A percentile compares a stretch with the other conserved stretches of the same genome.
Conservation (phyloP, 331 rosid species). For the Quercus tomentella region DNA sequence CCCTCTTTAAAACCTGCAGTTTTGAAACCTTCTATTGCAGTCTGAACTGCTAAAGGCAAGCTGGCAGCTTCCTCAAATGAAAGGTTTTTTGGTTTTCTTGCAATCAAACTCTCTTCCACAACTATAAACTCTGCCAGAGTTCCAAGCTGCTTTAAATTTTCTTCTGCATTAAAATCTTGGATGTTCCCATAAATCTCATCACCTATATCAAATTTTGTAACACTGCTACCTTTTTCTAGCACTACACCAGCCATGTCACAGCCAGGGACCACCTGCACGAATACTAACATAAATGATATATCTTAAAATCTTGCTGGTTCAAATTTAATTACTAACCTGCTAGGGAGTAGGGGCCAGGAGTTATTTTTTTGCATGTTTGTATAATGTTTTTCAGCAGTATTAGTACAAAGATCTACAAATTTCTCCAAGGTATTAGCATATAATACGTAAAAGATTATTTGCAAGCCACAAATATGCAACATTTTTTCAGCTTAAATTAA, state of each 20-base stretch:
- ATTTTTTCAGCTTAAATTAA: too few relatives aligned
- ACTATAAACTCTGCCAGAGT: constrained; percentile 36
- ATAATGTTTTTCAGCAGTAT: neutral
- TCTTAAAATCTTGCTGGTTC: neutral
- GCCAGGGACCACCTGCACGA: constrained; percentile 41
- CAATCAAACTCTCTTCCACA: constrained; percentile 36
- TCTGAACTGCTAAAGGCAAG: constrained; percentile 43
- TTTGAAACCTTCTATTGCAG: constrained; percentile 40
- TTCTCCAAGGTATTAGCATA: neutral
- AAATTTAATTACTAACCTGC: neutral
- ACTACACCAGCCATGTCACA: constrained; percentile 49
- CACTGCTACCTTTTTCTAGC: constrained; percentile 22
- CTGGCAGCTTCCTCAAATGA: constrained; percentile 53
- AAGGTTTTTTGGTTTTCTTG: constrained; percentile 25
- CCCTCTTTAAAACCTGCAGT: constrained; percentile 26
- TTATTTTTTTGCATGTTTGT: neutral
- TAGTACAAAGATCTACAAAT: neutral
- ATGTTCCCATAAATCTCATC: constrained; percentile 47
- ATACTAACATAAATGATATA: neutral
- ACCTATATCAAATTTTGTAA: constrained; percentile 26
- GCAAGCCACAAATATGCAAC: too few relatives aligned
- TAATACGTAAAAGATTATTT: too few relatives aligned
- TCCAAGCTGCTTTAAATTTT: constrained; percentile 38
- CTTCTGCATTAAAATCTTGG: constrained; percentile 32
- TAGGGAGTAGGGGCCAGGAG: neutral